Evolutionary conservation across 805 yeast species (phyloP), one percentile per base, ranked within the genome.

Genomic region (Ogataea pignaliae): DNA sequence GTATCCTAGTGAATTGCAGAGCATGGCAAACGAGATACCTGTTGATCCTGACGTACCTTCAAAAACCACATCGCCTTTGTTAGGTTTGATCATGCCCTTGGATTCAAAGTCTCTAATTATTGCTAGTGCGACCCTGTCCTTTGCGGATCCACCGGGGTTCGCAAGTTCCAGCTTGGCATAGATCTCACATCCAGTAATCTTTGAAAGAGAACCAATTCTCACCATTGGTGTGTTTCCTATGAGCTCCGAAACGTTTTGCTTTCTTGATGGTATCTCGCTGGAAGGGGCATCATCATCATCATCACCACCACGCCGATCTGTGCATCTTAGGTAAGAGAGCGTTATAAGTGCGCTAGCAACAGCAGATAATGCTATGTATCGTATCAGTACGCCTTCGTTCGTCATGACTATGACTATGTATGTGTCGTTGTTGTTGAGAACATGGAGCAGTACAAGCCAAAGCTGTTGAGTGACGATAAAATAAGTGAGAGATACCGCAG

Each of bases 41-140:
- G 99, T 91, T 0, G 97, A 89, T 0, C 99, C 99, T 10, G 93
- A 83, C 0, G 99, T 93, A 8, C 99, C 99, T 67, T 91, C 99
- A 62, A 82, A 89, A 1, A 91, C 84, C 12, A 81, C 71, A 56
- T 88, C 93, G 1, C 86, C 88, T 41, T 72, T 65, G 36, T 77
- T 61, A 0, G 87, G 85, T 5, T 68, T 60, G 34, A 90, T 61
- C 6, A 69, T 57, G 0, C 93, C 93, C 37, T 56, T 40, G 5
- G 53, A 43, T 58, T 88, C 96, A 44, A 85, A 85, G 17, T 78
- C 78, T 44, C 78, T 69, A 14, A 91, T 84, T 37, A 91, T 84
- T 3, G 93, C 88, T 16, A 86, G 66, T 0, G 98, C 98, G 15
- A 93, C 96, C 36, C 99, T 70, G 60, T 91, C 99, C 54, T 91